A percentile compares a stretch with the other conserved stretches of the same genome.
Conservation (phyloP, 225 moss, liverwort and hornwort genomes). For the Sphagnum tenellum region DNA sequence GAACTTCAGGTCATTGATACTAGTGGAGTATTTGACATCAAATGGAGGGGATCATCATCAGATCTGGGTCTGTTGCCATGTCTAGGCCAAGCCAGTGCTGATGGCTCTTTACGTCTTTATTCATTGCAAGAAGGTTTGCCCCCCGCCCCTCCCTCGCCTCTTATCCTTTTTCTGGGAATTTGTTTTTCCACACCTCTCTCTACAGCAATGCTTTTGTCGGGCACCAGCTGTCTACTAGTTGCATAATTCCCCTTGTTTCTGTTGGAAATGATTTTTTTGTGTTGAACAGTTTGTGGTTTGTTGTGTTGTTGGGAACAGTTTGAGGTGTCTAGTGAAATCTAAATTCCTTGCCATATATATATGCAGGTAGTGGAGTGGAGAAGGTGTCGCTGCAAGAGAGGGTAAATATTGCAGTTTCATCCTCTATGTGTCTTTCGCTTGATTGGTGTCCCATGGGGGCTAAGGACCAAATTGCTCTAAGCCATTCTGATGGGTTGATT, state of each 20-base stretch:
- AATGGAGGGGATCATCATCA: conserved; percentile 42
- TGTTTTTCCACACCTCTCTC: no score
- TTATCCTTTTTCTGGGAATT: no score
- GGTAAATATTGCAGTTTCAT: conserved; percentile 10
- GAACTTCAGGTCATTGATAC: conserved; percentile 45
- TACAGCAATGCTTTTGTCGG: no score
- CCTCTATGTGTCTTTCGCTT: conserved; percentile 80
- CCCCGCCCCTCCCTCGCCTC: not conserved
- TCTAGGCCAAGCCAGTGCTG: conserved; percentile 77
- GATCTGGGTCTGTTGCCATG: conserved; percentile 20
- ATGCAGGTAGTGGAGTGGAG: conserved; percentile 15
- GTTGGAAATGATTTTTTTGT: no score
- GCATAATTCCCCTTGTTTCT: no score
- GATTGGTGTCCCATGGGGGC: conserved; percentile 47
- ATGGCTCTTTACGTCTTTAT: conserved; percentile 59
- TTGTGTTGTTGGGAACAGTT: no score
- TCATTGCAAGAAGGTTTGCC: conserved; percentile 27
- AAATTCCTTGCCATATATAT: not conserved
- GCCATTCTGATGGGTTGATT: conserved; percentile 62
- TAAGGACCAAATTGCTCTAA: conserved; percentile 37
- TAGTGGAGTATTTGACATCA: conserved; percentile 72
- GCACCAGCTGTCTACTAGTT: no score
- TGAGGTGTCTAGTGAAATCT: no score
- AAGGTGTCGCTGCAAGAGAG: conserved; percentile 21
- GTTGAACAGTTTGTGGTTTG: no score